Base-by-base conservation (phyloP, 1,139 yeast species). In the Candida dubliniensis region DNA sequence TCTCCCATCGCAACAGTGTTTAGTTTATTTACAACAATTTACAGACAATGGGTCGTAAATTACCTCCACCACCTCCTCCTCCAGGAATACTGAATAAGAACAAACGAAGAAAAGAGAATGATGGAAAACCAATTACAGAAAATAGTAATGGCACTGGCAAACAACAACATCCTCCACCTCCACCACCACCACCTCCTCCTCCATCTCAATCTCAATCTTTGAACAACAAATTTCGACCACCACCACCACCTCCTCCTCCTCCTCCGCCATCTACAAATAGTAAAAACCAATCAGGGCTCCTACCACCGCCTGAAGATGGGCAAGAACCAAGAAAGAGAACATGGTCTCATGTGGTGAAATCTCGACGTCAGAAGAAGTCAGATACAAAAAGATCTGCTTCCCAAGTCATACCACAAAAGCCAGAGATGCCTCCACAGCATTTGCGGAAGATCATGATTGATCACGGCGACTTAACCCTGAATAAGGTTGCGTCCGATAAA, bases 391-490 rank as follows among this genome's bases (percentile, higher is more conserved):
- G 13, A 30, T 8, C 12, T 8, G 14, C 53, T 18, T 67, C 78
- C 8, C 65, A 69, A 47, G 81, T 81, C 3, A 81, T 74, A 43
- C 76, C 88, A 0, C 76, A 77, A 8, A 88, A 87, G 56, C 79
- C 83, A 2, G 91, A 87, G 52, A 85, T 91, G 93, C 98, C 98
- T 0, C 95, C 96, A 0, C 96, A 91, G 58, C 97, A 91, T 67
- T 67, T 93, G 35, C 76, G 99, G 34, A 89, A 88, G 60, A 87
- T 90, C 50, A 82, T 91, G 62, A 76, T 77, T 42, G 91, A 84
- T 52, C 96, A 90, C 58, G 90, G 93, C 1, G 97, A 93, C 58
- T 77, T 91, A 69, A 81, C 95, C 0, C 81, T 95, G 8, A 79
- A 80, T 53, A 81, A 83, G 50, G 87, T 88, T 36, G 84, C 95